A percentile compares a stretch with the other conserved stretches of the same genome.
Conservation (phyloP, 257 asterid genomes). For the Solanum pimpinellifolium region DNA sequence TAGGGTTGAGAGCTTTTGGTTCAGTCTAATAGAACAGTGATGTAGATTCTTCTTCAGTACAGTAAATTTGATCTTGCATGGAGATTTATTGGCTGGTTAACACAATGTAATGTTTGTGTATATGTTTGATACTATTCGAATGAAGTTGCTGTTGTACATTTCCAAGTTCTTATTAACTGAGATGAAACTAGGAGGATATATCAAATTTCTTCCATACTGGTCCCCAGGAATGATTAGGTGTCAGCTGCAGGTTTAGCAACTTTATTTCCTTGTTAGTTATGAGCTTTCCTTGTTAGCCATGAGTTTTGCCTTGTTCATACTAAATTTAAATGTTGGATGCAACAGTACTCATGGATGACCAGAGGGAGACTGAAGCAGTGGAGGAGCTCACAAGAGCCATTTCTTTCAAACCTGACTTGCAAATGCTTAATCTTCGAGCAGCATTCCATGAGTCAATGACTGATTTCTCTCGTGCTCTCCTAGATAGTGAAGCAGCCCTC, state of each 20-base stretch:
- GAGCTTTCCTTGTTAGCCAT: background rate
- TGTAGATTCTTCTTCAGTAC: background rate
- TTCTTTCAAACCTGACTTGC: slow-evolving; percentile 45
- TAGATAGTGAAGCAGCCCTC: slow-evolving; percentile 51
- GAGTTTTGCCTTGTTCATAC: background rate
- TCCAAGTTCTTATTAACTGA: background rate
- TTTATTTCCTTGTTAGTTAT: background rate
- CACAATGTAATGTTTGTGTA: background rate
- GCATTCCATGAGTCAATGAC: slow-evolving; percentile 53
- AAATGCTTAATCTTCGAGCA: slow-evolving; percentile 51
- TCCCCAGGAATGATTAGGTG: background rate
- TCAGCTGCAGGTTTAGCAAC: background rate
- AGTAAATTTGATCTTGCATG: background rate
- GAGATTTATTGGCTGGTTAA: background rate
- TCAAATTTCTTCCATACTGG: background rate
- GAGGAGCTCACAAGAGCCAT: slow-evolving; percentile 44
- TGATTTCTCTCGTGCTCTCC: slow-evolving; percentile 28
- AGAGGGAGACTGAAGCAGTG: slow-evolving; percentile 39
- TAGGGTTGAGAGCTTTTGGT: background rate
- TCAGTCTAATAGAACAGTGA: background rate
- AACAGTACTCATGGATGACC: slow-evolving; percentile 56
- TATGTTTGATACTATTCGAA: background rate
- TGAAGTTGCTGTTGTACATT: background rate
- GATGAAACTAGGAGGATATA: background rate
- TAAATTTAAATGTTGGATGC: slow-evolving; percentile 4